These are phyloP conservation scores for Eucalyptus marginata DNA, from an alignment of 345 rosid species.

Conservation along the genomic window DNA sequence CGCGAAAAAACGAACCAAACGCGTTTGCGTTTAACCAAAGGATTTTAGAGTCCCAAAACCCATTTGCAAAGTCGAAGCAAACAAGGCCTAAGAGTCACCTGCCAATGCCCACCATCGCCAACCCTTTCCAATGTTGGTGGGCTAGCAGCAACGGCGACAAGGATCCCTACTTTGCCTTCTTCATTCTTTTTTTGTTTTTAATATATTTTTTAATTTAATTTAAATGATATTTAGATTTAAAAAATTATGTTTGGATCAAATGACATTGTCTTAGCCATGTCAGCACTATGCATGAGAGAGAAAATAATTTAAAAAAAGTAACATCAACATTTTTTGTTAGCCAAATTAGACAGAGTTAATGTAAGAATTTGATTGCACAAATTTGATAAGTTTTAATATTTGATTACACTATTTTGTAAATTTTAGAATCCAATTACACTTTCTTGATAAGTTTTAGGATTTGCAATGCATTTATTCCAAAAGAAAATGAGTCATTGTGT, in stretches of 20 bases:
- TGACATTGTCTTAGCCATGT: not conserved
- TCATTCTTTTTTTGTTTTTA: not conserved
- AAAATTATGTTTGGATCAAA: not conserved
- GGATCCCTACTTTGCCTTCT: too few species aligned
- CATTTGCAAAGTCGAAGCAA: too few species aligned
- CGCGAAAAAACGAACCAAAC: too few species aligned
- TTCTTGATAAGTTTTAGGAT: too few species aligned
- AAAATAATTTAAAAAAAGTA: too few species aligned
- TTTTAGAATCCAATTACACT: too few species aligned
- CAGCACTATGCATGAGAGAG: not conserved
- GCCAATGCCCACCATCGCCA: not conserved
- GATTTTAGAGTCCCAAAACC: too few species aligned
- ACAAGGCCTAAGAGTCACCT: not conserved
- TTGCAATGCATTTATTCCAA: not conserved
- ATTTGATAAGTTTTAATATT: too few species aligned
- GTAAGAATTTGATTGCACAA: not conserved
- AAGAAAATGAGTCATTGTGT: not conserved
- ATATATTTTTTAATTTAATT: too few species aligned
- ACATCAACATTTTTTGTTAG: not conserved
- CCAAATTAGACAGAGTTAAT: not conserved
- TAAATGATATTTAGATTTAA: too few species aligned
- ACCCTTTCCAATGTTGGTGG: not conserved
- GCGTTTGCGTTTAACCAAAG: too few species aligned
- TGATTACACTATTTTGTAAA: not conserved
- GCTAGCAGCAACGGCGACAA: fast-evolving